Percentiles rank a stretch among this genome's conserved stretches.
Evolutionary conservation across 2,329 filamentous ascomycete genomes (phyloP).

Genomic region (Colletotrichum tropicicola): DNA sequence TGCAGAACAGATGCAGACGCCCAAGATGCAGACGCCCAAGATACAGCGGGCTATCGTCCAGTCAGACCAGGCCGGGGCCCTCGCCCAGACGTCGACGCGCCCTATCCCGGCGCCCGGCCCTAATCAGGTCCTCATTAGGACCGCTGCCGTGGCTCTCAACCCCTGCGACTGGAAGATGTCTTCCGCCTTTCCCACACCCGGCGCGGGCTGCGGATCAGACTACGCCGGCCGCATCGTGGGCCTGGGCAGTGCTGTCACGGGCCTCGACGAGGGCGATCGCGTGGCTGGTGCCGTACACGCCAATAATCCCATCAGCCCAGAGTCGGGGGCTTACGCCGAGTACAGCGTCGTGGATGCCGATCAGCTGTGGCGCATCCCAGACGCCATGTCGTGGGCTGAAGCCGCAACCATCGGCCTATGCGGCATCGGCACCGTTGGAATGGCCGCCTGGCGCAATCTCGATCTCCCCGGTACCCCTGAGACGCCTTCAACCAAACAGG

Average conservation of each 20-base stretch:
- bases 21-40: too few species aligned
- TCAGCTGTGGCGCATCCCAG: constrained; percentile 27
- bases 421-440: constrained; percentile 28
- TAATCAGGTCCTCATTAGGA: constrained; percentile 17
- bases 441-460: constrained; percentile 33
- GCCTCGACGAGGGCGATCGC: constrained; percentile 35
- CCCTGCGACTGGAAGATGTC: constrained; percentile 41
- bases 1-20: too few species aligned
- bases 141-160: constrained; percentile 38
- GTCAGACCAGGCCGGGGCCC: too few species aligned
- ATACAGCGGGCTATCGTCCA: too few species aligned
- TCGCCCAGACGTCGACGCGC: neutral
- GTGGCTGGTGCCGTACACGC: constrained; percentile 35
- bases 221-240: constrained; percentile 39
- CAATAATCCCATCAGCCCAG: constrained; percentile 22
- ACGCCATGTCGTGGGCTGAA: constrained; percentile 27
- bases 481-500: constrained; percentile 21
- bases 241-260: constrained; percentile 33
- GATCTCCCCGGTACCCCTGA: constrained; percentile 31
- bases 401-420: constrained; percentile 30
- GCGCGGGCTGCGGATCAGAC: constrained; percentile 39
- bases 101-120: neutral
- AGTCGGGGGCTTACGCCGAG: constrained; percentile 34
- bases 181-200: constrained; percentile 30
- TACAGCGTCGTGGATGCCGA: constrained; percentile 19